Evolutionary conservation across 2,329 filamentous ascomycete species (phyloP).

Genomic region (Fusarium liriodendri): DNA sequence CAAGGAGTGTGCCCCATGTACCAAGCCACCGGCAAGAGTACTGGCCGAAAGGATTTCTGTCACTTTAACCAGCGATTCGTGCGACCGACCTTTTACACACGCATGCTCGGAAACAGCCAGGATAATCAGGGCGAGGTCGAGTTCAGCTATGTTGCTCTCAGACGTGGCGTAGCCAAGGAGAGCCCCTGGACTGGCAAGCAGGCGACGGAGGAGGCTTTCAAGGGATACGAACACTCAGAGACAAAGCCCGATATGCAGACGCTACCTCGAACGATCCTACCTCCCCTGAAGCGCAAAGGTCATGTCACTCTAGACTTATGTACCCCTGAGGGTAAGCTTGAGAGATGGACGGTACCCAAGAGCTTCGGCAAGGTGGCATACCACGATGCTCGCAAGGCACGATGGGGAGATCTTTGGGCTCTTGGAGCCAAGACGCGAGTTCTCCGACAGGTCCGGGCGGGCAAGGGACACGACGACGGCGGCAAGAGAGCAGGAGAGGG

Average conservation of each 20-base stretch:
- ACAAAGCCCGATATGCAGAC: slow-evolving; percentile 67
- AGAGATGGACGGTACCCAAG: slow-evolving; percentile 92
- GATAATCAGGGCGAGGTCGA: slow-evolving; percentile 90
- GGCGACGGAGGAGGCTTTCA: slow-evolving; percentile 75
- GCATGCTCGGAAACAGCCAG: slow-evolving; percentile 74
- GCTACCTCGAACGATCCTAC: slow-evolving; percentile 81
- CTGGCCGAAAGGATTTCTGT: slow-evolving; percentile 88
- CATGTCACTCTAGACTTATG: slow-evolving; percentile 93
- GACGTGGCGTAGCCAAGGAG: slow-evolving; percentile 70
- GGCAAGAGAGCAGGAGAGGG: slow-evolving; percentile 56
- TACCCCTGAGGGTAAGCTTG: slow-evolving; percentile 84
- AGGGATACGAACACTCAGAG: slow-evolving; percentile 71
- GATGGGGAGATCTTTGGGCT: slow-evolving; percentile 96
- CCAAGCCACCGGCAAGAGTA: slow-evolving; percentile 72
- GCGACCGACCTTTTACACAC: slow-evolving; percentile 83
- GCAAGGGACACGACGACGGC: slow-evolving; percentile 60
- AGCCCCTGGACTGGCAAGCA: slow-evolving; percentile 59
- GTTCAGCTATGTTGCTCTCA: slow-evolving; percentile 90
- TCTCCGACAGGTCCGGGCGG: slow-evolving; percentile 69
- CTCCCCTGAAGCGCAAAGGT: slow-evolving; percentile 86
- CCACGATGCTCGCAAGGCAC: slow-evolving; percentile 89
- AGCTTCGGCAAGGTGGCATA: slow-evolving; percentile 86
- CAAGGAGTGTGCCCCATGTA: slow-evolving; percentile 94
- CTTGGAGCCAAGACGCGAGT: slow-evolving; percentile 90
- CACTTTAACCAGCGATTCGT: slow-evolving; percentile 91